Evolutionary conservation across 73 alveolate genomes (phyloP).

Genomic region (Paramecium caudatum): DNA sequence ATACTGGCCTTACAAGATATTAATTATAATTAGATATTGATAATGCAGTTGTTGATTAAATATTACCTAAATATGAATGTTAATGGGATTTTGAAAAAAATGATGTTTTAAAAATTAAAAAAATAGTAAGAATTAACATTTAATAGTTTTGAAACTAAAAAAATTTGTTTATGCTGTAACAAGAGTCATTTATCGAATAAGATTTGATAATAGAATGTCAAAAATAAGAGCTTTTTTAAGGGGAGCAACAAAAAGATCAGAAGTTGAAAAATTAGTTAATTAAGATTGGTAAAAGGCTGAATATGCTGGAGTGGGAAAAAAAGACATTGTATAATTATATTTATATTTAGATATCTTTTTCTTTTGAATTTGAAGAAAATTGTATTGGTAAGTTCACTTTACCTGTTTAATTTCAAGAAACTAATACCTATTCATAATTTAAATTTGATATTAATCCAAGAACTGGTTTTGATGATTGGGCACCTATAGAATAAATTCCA

Average conservation of each 20-base stretch:
- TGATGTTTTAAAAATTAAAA: conserved; percentile 60
- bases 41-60: conserved; percentile 67
- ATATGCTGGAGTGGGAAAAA: conserved; percentile 77
- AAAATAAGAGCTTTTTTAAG: conserved; percentile 65
- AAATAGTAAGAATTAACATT: conserved; percentile 33
- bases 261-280: conserved; percentile 68
- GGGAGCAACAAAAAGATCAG: conserved; percentile 71
- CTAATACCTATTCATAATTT: conserved; percentile 67
- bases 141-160: conserved; percentile 57
- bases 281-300: conserved; percentile 77
- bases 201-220: conserved; percentile 73
- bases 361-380: conserved; percentile 76
- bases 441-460: conserved; percentile 75
- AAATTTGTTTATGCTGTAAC: conserved; percentile 74
- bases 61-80: conserved; percentile 54
- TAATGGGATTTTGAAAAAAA: conserved; percentile 76
- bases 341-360: conserved; percentile 2
- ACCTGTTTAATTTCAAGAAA: conserved; percentile 66
- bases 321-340: conserved; percentile 43
- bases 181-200: conserved; percentile 71
- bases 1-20: conserved; percentile 70
- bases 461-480: conserved; percentile 78
- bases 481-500: conserved; percentile 72
- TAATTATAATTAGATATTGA: conserved; percentile 60
- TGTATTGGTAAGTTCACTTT: conserved; percentile 63